Evolutionary conservation across 768 basidiomycete species (phyloP).

Genomic region (Asterophora lycoperdoides): DNA sequence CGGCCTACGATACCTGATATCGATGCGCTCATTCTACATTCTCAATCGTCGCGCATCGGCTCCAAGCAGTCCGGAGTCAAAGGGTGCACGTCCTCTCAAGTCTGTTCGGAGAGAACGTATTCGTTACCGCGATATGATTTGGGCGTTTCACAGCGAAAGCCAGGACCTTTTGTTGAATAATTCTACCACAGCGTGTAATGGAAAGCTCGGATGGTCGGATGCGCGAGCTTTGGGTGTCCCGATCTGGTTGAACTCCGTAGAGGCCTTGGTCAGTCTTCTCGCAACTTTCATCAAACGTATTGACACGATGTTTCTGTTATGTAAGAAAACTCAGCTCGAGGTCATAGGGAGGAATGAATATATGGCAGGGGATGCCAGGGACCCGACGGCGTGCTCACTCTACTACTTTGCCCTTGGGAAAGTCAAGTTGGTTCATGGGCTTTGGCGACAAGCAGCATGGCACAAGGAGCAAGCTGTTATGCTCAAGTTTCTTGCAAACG

Average conservation of each 20-base stretch:
- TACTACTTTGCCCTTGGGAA: slow-evolving; percentile 96
- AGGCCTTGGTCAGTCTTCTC: slow-evolving; percentile 60
- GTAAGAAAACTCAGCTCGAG: slow-evolving; percentile 78
- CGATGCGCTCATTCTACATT: slow-evolving; percentile 89
- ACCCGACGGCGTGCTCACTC: slow-evolving; percentile 85
- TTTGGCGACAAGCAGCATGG: slow-evolving; percentile 95
- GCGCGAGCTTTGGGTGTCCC: slow-evolving; percentile 83
- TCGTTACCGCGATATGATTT: slow-evolving; percentile 90
- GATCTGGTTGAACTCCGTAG: slow-evolving; percentile 80
- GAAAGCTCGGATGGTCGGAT: slow-evolving; percentile 88
- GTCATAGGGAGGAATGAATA: slow-evolving; percentile 89
- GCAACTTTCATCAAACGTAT: not conserved
- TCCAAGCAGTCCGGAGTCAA: slow-evolving; percentile 43
- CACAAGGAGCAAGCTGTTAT: slow-evolving; percentile 86
- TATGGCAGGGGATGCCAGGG: slow-evolving; percentile 80
- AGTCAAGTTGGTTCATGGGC: slow-evolving; percentile 83
- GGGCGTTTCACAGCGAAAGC: slow-evolving; percentile 95
- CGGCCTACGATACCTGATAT: slow-evolving; percentile 89
- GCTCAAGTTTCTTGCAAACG: slow-evolving; percentile 90
- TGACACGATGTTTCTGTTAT: slow-evolving; percentile 3
- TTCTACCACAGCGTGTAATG: slow-evolving; percentile 67
- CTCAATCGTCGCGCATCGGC: slow-evolving; percentile 62
- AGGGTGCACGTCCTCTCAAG: slow-evolving; percentile 35
- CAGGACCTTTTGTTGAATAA: slow-evolving; percentile 78
- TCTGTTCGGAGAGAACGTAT: slow-evolving; percentile 70